Percentiles rank a stretch among this genome's conserved stretches.
Evolutionary conservation across 306 rosid genomes (phyloP).

Genomic region (Abrus precatorius): DNA sequence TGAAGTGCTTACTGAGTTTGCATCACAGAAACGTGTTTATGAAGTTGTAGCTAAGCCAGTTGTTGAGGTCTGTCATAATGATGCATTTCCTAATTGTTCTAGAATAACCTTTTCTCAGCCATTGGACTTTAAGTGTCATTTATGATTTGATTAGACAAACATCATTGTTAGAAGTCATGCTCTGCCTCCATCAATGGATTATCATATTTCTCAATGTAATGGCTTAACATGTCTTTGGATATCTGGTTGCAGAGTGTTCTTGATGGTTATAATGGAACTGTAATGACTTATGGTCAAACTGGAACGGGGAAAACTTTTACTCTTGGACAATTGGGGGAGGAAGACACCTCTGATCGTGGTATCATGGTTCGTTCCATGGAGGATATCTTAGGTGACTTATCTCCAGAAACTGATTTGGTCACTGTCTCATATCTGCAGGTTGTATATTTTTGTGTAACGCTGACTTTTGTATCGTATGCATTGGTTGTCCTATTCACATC

Average conservation of each 20-base stretch:
- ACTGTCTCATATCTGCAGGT: slow-evolving; percentile 94
- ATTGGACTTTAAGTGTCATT: slow-evolving; percentile 27
- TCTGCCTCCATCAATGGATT: background rate
- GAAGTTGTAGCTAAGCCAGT: slow-evolving; percentile 99
- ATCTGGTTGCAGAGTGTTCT: slow-evolving; percentile 80
- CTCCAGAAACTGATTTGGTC: slow-evolving; percentile 74
- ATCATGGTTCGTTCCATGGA: slow-evolving; percentile 99
- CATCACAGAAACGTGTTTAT: slow-evolving; percentile 95
- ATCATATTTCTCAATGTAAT: slow-evolving; percentile 27
- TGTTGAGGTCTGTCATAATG: slow-evolving; percentile 74
- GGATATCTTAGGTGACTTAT: slow-evolving; percentile 81
- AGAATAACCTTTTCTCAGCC: slow-evolving; percentile 33
- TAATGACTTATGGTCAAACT: slow-evolving; percentile 99
- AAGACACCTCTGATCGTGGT: slow-evolving; percentile 87
- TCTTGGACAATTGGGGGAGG: slow-evolving; percentile 89
- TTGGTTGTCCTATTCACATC: slow-evolving; percentile 20
- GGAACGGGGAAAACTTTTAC: slow-evolving; percentile 99
- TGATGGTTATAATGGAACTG: slow-evolving; percentile 97
- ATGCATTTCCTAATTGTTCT: slow-evolving; percentile 28
- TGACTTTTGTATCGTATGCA: slow-evolving; percentile 32
- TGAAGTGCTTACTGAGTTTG: slow-evolving; percentile 89
- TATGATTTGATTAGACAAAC: slow-evolving; percentile 25
- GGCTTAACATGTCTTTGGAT: slow-evolving; percentile 32
- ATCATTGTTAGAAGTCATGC: slow-evolving; percentile 9
- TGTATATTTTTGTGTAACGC: slow-evolving; percentile 32